phyloP scores from a whole-genome alignment of 2,329 filamentous ascomycete species.

The Fusarium irregulare region DNA sequence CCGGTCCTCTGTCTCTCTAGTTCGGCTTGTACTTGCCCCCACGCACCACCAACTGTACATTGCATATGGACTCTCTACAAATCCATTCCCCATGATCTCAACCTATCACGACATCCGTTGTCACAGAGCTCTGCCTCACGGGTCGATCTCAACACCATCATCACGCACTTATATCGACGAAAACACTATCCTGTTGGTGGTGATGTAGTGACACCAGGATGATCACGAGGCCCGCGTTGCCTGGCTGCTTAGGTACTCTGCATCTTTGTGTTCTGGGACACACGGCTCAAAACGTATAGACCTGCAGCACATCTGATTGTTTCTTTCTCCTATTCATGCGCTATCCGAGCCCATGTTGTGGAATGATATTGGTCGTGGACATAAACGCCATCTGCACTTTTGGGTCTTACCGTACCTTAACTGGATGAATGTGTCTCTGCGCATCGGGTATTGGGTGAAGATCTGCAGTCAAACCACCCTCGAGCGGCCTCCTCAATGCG shows the following conservation, averaged over 20 bases:
- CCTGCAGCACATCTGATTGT: conserved; percentile 6
- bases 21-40: conserved; percentile 23
- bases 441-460: conserved; percentile 21
- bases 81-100: conserved; percentile 5
- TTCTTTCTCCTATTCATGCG: conserved; percentile 11
- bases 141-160: conserved; percentile 18
- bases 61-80: conserved; percentile 6
- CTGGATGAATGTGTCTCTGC: conserved; percentile 16
- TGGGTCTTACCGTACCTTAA: conserved; percentile 32
- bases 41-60: conserved; percentile 18
- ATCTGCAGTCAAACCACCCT: conserved; percentile 30
- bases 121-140: conserved; percentile 9
- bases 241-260: not conserved
- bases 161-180: conserved; percentile 19
- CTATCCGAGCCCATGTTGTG: conserved; percentile 20
- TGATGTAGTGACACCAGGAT: not conserved
- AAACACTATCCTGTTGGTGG: not conserved
- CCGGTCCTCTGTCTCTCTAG: conserved; percentile 21
- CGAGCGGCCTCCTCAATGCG: conserved; percentile 21
- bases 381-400: conserved; percentile 35
- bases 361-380: conserved; percentile 26
- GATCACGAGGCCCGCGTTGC: not conserved
- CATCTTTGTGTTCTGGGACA: not conserved
- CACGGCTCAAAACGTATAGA: conserved; percentile 4
- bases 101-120: conserved; percentile 22